Evolutionary conservation across 805 yeast genomes (phyloP).

Genomic region (Kluyveromyces starmeri): DNA sequence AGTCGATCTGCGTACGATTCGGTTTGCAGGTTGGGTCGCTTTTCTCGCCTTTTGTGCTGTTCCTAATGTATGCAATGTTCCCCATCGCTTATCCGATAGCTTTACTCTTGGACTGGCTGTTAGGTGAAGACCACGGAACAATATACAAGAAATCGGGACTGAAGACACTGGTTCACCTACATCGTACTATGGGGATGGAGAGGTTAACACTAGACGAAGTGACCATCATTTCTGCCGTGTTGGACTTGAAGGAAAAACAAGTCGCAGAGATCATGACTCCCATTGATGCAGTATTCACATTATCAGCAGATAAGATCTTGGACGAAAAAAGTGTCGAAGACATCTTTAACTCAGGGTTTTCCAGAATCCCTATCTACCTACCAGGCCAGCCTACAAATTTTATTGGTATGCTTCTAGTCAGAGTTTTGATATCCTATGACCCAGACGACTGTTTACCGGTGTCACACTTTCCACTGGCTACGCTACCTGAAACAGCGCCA

Average conservation of each 20-base stretch:
- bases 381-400: constrained; percentile 86
- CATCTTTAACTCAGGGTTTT: constrained; percentile 88
- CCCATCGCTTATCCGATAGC: constrained; percentile 93
- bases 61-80: constrained; percentile 79
- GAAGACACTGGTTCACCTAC: constrained; percentile 87
- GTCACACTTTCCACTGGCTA: constrained; percentile 88
- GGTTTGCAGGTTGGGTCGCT: constrained; percentile 87
- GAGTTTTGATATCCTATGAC: constrained; percentile 88
- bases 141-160: constrained; percentile 87
- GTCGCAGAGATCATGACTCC: constrained; percentile 92
- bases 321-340: constrained; percentile 82
- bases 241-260: constrained; percentile 86
- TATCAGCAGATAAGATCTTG: constrained; percentile 72
- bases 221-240: constrained; percentile 86
- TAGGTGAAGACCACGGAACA: constrained; percentile 96
- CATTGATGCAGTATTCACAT: constrained; percentile 76
- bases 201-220: constrained; percentile 91
- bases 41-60: constrained; percentile 79
- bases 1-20: constrained; percentile 83
- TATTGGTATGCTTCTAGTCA: constrained; percentile 89
- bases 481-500: constrained; percentile 87
- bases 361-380: constrained; percentile 86
- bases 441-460: constrained; percentile 94
- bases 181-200: constrained; percentile 92
- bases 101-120: constrained; percentile 60